Evolutionary conservation across 1,139 yeast genomes (phyloP), one percentile per base, ranked within the genome.

Genomic region (Saccharomyces pastorianus): DNA sequence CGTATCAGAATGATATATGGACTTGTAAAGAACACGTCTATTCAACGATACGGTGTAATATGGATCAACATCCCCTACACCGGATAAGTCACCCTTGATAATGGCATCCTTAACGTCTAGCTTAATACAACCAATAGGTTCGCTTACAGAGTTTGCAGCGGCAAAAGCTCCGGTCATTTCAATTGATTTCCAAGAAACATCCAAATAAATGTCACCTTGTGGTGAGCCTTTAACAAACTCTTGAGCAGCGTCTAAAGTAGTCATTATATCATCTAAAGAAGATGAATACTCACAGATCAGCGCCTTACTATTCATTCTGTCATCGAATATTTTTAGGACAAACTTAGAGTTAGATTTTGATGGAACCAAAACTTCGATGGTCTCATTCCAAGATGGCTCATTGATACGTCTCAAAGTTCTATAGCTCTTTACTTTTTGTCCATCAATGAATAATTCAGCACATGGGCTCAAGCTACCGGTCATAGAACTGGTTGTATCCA

Each of bases 21-120:
- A 83, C 59, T 75, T 76, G 53, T 78, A 85, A 59, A 76, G 76
- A 51, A 81, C 68, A 64, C 79, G 80, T 61, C 85, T 87, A 63
- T 83, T 81, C 55, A 81, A 68, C 51, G 79, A 63, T 14, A 85
- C 75, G 58, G 80, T 77, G 48, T 83, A 81, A 64, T 84, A 85
- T 5, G 95, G 93, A 69, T 86, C 91, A 62, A 85, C 82, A 58
- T 79, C 80, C 54, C 91, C 91, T 56, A 85, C 79, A 61, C 85
- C 85, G 62, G 79, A 74, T 61, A 85, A 72, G 52, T 79, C 79
- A 14, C 68, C 69, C 11, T 57, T 56, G 13, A 68, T 57, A 7
- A 49, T 48, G 17, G 85, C 87, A 34, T 75, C 72, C 59, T 82
- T 76, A 52, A 86, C 62, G 61, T 81, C 82, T 47, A 86, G 66